Evolutionary conservation across 225 moss, liverwort and hornwort species (phyloP).

Genomic region (Polytrichum formosum): DNA sequence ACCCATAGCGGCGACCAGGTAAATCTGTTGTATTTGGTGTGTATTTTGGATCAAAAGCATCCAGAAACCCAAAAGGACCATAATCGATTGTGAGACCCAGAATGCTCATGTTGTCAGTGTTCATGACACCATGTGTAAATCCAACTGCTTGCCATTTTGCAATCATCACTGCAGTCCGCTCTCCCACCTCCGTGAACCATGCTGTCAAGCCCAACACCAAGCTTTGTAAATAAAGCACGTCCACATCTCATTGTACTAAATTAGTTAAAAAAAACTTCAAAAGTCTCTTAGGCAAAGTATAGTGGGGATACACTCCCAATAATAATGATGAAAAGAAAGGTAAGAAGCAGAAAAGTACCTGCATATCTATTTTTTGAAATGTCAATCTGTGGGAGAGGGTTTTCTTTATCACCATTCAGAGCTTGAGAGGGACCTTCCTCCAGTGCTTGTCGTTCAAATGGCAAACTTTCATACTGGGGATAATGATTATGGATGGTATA

Average conservation of each 20-base stretch:
- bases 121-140: slow-evolving; percentile 98
- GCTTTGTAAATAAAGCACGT: slow-evolving; percentile 8
- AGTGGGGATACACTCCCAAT: too few relatives aligned
- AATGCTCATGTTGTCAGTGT: slow-evolving; percentile 99
- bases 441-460: slow-evolving; percentile 71
- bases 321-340: not conserved
- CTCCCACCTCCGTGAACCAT: slow-evolving; percentile 93
- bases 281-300: too few relatives aligned
- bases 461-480: slow-evolving; percentile 62
- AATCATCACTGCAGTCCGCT: slow-evolving; percentile 74
- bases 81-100: slow-evolving; percentile 93
- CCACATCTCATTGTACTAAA: not conserved
- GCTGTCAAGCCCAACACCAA: slow-evolving; percentile 50
- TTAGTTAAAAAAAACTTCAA: too few relatives aligned
- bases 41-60: slow-evolving; percentile 96
- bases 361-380: slow-evolving; percentile 77
- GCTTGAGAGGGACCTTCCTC: slow-evolving; percentile 50
- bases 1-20: slow-evolving; percentile 90
- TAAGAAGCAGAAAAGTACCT: slow-evolving; percentile 39
- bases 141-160: slow-evolving; percentile 99
- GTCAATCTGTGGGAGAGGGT: slow-evolving; percentile 49
- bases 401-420: slow-evolving; percentile 36
- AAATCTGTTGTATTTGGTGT: slow-evolving; percentile 98
- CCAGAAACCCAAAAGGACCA: slow-evolving; percentile 94
- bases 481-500: slow-evolving; percentile 84